Conservation (phyloP, 164 flowering plant species). For the Akebia trifoliata region DNA sequence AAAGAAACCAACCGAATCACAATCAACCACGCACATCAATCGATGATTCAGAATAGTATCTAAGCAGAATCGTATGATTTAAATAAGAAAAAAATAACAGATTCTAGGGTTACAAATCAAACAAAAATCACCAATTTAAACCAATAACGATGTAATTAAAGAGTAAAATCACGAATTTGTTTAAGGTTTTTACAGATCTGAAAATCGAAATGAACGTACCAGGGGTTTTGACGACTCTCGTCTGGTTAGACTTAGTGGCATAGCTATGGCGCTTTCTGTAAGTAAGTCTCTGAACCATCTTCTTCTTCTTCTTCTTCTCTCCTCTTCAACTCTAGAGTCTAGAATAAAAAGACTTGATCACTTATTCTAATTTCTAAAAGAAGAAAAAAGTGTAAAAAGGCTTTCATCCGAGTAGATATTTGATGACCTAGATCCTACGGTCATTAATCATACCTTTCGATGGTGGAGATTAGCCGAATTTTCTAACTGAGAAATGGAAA, state of each 20-base stretch:
- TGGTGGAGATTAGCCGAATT: slow-evolving; percentile 6
- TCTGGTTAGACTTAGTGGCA: slow-evolving; percentile 57
- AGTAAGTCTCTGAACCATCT: slow-evolving; percentile 58
- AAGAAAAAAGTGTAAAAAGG: not conserved
- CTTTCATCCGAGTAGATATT: not conserved
- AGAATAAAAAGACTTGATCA: too few relatives aligned
- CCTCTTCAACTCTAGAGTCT: too few relatives aligned
- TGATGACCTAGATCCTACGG: slow-evolving; percentile 17
- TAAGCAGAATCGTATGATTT: too few relatives aligned
- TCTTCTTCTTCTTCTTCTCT: not conserved
- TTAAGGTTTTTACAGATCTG: not conserved
- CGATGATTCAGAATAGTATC: not conserved
- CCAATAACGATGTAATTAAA: not conserved
- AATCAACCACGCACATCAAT: not conserved
- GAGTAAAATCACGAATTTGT: too few relatives aligned
- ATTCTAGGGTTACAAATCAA: not conserved
- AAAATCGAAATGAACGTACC: slow-evolving; percentile 21
- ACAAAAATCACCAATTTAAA: not conserved
- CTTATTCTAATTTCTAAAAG: not conserved
- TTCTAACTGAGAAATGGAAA: not conserved
- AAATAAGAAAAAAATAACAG: not conserved
- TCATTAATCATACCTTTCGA: not conserved
- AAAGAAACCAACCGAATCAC: not conserved
- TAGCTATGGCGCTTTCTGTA: slow-evolving; percentile 57
- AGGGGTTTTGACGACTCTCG: slow-evolving; percentile 53